These are phyloP conservation scores for Leishmania gerbilli DNA, from an alignment of 208 protist genomes.

Conservation along the genomic window DNA sequence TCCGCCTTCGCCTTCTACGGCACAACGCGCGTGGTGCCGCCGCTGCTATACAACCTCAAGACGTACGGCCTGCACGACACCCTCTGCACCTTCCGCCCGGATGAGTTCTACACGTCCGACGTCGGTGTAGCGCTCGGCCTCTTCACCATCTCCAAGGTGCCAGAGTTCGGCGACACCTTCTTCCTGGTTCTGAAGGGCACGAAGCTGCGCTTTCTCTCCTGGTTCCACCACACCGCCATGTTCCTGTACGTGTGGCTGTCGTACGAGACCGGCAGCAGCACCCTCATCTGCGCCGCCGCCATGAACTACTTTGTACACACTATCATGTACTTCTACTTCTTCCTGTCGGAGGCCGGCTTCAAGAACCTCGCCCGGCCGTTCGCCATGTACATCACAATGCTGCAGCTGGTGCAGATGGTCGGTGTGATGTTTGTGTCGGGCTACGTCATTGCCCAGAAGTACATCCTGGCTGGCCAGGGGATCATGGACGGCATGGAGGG, in stretches of 20 bases:
- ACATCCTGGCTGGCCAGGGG: constrained; percentile 27
- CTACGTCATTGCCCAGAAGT: constrained; percentile 46
- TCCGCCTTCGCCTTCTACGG: constrained; percentile 83
- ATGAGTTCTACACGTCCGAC: constrained; percentile 58
- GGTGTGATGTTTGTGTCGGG: constrained; percentile 50
- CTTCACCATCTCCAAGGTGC: constrained; percentile 85
- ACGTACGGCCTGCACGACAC: constrained; percentile 58
- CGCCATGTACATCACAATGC: constrained; percentile 80
- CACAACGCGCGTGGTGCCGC: constrained; percentile 58
- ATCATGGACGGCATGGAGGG: constrained; percentile 35
- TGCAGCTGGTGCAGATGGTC: constrained; percentile 92
- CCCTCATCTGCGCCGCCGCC: constrained; percentile 76
- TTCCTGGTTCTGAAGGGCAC: constrained; percentile 77
- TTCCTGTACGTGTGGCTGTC: constrained; percentile 91
- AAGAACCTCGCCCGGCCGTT: constrained; percentile 66
- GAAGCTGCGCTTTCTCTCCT: constrained; percentile 84
- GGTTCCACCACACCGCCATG: constrained; percentile 93
- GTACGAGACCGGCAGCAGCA: constrained; percentile 53
- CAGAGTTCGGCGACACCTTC: constrained; percentile 85
- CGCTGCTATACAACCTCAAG: constrained; percentile 37
- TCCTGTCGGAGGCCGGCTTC: constrained; percentile 61
- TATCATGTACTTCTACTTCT: constrained; percentile 96
- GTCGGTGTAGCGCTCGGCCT: constrained; percentile 73
- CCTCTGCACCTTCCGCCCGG: constrained; percentile 62
- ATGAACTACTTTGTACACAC: constrained; percentile 95